Percentiles rank a stretch among this genome's conserved stretches.
Evolutionary conservation across 1,284 basidiomycete species (phyloP).

Genomic region (Malassezia restricta): DNA sequence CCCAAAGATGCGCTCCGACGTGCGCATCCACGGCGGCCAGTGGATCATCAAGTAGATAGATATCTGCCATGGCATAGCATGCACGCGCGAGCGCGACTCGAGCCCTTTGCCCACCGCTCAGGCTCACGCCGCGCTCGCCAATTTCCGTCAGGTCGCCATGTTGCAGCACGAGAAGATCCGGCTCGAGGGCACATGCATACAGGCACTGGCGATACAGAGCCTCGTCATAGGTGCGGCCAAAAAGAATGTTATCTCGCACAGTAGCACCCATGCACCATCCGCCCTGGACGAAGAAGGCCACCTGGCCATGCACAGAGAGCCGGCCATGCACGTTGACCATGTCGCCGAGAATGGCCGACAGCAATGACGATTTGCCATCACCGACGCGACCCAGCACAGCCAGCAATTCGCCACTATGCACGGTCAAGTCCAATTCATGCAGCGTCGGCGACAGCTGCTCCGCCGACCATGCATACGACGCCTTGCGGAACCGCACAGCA

Average conservation of each 20-base stretch:
- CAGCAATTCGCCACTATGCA: constrained; percentile 73
- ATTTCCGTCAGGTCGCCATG: constrained; percentile 65
- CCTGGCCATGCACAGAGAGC: constrained; percentile 57
- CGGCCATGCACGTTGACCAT: constrained; percentile 68
- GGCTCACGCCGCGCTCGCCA: constrained; percentile 58
- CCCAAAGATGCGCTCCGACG: constrained; percentile 54
- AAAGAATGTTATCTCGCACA: constrained; percentile 49
- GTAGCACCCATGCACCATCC: constrained; percentile 61
- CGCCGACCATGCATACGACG: constrained; percentile 56
- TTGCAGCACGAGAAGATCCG: constrained; percentile 64
- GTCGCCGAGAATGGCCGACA: constrained; percentile 61
- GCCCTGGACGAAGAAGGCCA: constrained; percentile 81
- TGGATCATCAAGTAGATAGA: constrained; percentile 55
- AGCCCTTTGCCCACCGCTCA: constrained; percentile 59
- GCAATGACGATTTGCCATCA: constrained; percentile 60
- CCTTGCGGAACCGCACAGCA: constrained; percentile 49
- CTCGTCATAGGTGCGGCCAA: constrained; percentile 76
- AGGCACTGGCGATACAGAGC: constrained; percentile 46
- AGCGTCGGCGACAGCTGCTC: constrained; percentile 53
- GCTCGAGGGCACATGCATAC: constrained; percentile 68
- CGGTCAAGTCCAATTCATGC: constrained; percentile 62
- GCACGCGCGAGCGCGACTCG: constrained; percentile 56
- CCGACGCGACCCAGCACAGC: constrained; percentile 81
- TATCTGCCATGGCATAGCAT: constrained; percentile 51
- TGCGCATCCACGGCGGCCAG: constrained; percentile 55